Evolutionary conservation across 2,329 filamentous ascomycete species (phyloP), one percentile per base, ranked within the genome.

Genomic region (Clonostachys sp.): DNA sequence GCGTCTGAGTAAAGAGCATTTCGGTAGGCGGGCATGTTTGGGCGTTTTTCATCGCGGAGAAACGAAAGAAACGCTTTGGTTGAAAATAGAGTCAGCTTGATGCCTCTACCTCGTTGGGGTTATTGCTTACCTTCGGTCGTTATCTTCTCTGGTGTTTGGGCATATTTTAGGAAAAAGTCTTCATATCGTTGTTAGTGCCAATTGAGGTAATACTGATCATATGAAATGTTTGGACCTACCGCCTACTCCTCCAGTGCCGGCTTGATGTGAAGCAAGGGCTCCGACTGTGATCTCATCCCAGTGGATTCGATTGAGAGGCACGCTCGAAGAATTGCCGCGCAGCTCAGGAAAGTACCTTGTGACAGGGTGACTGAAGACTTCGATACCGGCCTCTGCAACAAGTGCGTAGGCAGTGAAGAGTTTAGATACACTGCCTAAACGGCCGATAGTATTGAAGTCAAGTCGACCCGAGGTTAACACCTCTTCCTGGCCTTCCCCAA

Each of bases 341-440:
- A 60, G 51, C 34, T 62, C 61, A 1, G 61, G 59, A 2, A 63
- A 3, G 51, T 53, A 51, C 41, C 58, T 49, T 18, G 58, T 59
- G 10, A 63, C 51, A 2, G 59, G 56, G 16, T 56, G 48, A 18
- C 55, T 50, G 48, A 57, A 55, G 16, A 55, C 50, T 3, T 41
- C 41, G 14, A 53, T 45, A 1, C 58, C 59, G 9, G 51, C 52
- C 8, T 53, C 49, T 3, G 51, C 45, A 24, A 63, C 48, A 14
- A 61, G 45, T 2, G 56, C 46, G 45, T 62, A 62, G 12, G 56
- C 53, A 3, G 58, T 61, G n/a, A 57, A 50, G 5, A 62, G 42
- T 45, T 62, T 63, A 10, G 59, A 54, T 7, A 61, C 50, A 42
- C 58, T 62, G 1, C 61, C 59, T 4, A 61, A 52, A 13, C 58